A percentile compares a stretch with the other conserved stretches of the same genome.
These are phyloP conservation scores for Phytophthora kernoviae DNA, from an alignment of 352 stramenopile genomes.

Conservation along the genomic window DNA sequence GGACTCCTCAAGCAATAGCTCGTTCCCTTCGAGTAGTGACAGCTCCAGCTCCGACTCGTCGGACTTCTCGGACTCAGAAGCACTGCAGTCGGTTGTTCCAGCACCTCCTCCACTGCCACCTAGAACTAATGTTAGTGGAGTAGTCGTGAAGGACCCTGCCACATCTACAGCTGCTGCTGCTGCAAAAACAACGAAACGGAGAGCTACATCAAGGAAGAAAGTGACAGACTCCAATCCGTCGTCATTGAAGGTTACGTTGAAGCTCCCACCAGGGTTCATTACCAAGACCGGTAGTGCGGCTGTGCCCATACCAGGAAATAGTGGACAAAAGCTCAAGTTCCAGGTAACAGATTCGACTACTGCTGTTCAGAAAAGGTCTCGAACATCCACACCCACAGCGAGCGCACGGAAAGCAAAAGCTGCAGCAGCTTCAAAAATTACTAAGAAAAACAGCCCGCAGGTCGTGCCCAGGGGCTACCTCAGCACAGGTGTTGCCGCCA, in stretches of 20 bases:
- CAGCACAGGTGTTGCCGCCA: conserved; percentile 1
- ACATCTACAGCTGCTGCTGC: too few species aligned
- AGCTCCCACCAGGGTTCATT: conserved; percentile 60
- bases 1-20: conserved; percentile 55
- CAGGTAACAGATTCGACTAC: conserved; percentile 45
- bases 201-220: conserved; percentile 38
- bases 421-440: conserved; percentile 15
- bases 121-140: conserved; percentile 3
- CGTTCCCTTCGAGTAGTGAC: conserved; percentile 41
- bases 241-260: conserved; percentile 63
- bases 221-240: conserved; percentile 28
- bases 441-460: conserved; percentile 27
- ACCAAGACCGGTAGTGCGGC: conserved; percentile 27
- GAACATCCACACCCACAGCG: conserved; percentile 19
- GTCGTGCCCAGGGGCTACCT: conserved; percentile 8
- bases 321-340: conserved; percentile 42
- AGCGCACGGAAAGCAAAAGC: conserved; percentile 23
- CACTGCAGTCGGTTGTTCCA: conserved; percentile 16
- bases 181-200: conserved; percentile 21
- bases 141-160: conserved; percentile 18
- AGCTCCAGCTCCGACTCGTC: conserved; percentile 65
- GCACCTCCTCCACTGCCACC: conserved; percentile 34
- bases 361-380: conserved; percentile 37
- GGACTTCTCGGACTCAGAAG: conserved; percentile 45
- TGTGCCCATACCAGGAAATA: conserved; percentile 3